phyloP scores from a whole-genome alignment of 2,329 filamentous ascomycete species.

The Scedosporium dehoogii region DNA sequence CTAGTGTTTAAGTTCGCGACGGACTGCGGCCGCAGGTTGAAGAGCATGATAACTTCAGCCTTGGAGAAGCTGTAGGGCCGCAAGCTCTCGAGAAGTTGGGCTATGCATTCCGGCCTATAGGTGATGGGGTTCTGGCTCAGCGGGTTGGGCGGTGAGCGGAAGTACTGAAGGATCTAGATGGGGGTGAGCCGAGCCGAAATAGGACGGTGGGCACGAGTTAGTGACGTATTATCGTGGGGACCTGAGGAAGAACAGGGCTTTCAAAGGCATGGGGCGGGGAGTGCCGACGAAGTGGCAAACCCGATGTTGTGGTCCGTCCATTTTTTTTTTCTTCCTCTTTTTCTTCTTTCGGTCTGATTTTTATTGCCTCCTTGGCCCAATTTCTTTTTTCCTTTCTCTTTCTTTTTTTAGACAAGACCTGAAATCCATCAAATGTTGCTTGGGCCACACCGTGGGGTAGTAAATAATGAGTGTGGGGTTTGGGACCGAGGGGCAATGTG shows the following conservation, averaged over 20 bases:
- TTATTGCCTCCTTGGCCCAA: no score
- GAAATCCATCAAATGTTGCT: no score
- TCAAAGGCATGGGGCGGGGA: neutral
- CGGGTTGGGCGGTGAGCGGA: constrained; percentile 44
- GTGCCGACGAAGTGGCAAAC: neutral
- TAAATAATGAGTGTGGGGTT: neutral
- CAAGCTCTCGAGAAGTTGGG: constrained; percentile 43
- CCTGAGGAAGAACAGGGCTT: neutral
- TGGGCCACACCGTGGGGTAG: neutral
- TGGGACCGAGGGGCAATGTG: neutral
- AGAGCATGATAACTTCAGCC: constrained; percentile 57
- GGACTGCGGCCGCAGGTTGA: constrained; percentile 53
- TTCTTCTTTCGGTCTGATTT: no score
- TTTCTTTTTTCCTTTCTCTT: no score
- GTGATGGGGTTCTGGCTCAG: constrained; percentile 43
- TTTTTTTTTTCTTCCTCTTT: no score
- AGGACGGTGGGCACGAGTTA: neutral
- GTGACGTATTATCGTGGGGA: neutral
- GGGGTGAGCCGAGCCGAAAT: neutral
- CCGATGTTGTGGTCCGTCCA: neutral
- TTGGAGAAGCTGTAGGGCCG: constrained; percentile 53
- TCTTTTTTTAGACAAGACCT: no score
- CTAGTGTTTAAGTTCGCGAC: constrained; percentile 50
- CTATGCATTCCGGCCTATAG: constrained; percentile 43
- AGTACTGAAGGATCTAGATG: constrained; percentile 48